Conservation (phyloP, 495 filamentous ascomycete genomes). For the Durotheca rogersii region DNA sequence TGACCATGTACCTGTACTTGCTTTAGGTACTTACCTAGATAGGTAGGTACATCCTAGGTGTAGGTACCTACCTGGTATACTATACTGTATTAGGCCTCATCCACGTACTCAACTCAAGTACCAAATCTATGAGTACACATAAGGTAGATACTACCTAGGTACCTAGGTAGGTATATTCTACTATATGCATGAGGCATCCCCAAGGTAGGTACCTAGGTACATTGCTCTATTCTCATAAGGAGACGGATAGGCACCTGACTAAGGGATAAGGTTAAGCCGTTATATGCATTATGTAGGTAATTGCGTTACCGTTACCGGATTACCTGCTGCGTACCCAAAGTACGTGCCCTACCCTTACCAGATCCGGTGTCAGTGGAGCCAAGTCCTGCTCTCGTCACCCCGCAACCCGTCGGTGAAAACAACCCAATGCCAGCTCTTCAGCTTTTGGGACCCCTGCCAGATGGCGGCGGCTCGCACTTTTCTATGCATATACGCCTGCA, state of each 20-base stretch:
- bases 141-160: no score
- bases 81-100: background rate
- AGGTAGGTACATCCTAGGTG: background rate
- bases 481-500: constrained; percentile 28
- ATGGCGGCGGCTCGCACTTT: no score
- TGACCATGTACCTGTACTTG: no score
- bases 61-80: constrained; percentile 3
- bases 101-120: no score
- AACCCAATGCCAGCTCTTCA: constrained; percentile 27
- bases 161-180: no score
- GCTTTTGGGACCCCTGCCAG: constrained; percentile 22
- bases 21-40: background rate
- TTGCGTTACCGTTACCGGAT: background rate
- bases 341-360: constrained; percentile 13
- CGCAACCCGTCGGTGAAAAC: constrained; percentile 38
- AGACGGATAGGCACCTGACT: no score
- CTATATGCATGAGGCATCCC: no score
- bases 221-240: no score
- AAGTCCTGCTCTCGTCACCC: constrained; percentile 32
- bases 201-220: no score
- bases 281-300: background rate
- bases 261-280: background rate
- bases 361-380: background rate
- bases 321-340: background rate
- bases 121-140: no score